Percentiles rank a stretch among this genome's conserved stretches.
Conservation (phyloP, 805 yeast species). For the Yarrowia yakushimensis region DNA sequence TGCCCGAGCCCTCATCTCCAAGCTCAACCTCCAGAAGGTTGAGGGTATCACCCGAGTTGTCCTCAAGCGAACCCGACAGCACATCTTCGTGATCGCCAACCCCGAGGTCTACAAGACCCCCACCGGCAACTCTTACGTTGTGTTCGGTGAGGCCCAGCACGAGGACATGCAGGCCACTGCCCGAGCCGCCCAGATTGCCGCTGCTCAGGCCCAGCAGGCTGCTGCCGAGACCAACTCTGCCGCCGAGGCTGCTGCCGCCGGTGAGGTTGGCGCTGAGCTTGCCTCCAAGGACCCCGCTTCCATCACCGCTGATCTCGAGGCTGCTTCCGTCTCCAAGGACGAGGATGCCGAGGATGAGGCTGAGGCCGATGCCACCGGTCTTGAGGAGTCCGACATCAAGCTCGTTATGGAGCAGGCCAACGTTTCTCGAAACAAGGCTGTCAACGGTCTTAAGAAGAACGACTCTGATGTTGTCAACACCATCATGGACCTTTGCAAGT, state of each 20-base stretch:
- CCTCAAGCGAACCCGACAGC: conserved; percentile 88
- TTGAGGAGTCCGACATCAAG: conserved; percentile 76
- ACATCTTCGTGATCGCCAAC: conserved; percentile 81
- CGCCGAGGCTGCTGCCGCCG: conserved; percentile 45
- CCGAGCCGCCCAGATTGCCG: conserved; percentile 70
- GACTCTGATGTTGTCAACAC: conserved; percentile 95
- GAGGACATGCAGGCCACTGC: conserved; percentile 88
- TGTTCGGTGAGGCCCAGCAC: conserved; percentile 96
- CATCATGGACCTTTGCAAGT: conserved; percentile 59
- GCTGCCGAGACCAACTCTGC: conserved; percentile 40
- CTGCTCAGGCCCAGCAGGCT: conserved; percentile 52
- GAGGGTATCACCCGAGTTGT: conserved; percentile 94
- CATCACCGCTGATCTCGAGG: conserved; percentile 34
- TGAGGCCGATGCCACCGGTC: conserved; percentile 80
- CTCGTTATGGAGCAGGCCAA: conserved; percentile 89
- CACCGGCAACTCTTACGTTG: conserved; percentile 88
- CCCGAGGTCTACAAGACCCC: conserved; percentile 95
- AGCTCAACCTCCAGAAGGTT: conserved; percentile 84
- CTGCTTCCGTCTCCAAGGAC: conserved; percentile 41
- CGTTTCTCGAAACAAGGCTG: conserved; percentile 85
- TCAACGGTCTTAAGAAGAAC: conserved; percentile 82
- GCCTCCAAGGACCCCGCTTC: conserved; percentile 38
- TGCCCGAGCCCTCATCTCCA: conserved; percentile 85
- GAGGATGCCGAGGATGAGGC: conserved; percentile 62
- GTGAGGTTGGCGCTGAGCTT: conserved; percentile 44